Percentiles rank a stretch among this genome's conserved stretches.
Conservation (phyloP, 305 asterid species). For the Vinca major region DNA sequence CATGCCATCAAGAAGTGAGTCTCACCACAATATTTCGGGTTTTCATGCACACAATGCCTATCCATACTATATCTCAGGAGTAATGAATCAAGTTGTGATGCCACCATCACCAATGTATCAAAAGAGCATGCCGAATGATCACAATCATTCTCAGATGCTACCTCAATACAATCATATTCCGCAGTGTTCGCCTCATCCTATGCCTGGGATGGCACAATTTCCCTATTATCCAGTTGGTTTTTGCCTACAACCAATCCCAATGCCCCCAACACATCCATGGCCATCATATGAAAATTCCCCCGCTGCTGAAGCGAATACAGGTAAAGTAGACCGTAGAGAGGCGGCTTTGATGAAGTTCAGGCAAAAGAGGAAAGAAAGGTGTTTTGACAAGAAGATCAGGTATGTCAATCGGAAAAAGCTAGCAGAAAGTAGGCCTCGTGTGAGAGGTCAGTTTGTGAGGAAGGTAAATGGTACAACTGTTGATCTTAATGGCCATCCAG, state of each 20-base stretch:
- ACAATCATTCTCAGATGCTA: constrained; percentile 34
- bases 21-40: constrained; percentile 34
- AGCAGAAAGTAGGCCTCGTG: constrained; percentile 91
- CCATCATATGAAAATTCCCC: constrained; percentile 43
- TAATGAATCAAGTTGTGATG: constrained; percentile 49
- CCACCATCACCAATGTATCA: constrained; percentile 39
- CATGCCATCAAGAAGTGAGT: constrained; percentile 32
- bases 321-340: constrained; percentile 66
- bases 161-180: constrained; percentile 54
- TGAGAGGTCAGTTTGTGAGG: constrained; percentile 91
- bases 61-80: constrained; percentile 61
- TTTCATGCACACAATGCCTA: constrained; percentile 39
- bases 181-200: constrained; percentile 36
- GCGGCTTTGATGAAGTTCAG: constrained; percentile 90
- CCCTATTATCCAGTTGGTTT: constrained; percentile 63
- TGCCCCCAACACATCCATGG: constrained; percentile 56
- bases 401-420: constrained; percentile 77
- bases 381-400: constrained; percentile 92
- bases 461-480: constrained; percentile 63
- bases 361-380: constrained; percentile 87
- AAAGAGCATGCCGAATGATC: constrained; percentile 38
- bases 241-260: constrained; percentile 69
- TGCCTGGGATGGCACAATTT: constrained; percentile 56
- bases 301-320: constrained; percentile 31
- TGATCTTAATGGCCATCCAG: constrained; percentile 84